Conservation (phyloP, 2,329 filamentous ascomycete genomes). For the Ceratocystis smalleyi region DNA sequence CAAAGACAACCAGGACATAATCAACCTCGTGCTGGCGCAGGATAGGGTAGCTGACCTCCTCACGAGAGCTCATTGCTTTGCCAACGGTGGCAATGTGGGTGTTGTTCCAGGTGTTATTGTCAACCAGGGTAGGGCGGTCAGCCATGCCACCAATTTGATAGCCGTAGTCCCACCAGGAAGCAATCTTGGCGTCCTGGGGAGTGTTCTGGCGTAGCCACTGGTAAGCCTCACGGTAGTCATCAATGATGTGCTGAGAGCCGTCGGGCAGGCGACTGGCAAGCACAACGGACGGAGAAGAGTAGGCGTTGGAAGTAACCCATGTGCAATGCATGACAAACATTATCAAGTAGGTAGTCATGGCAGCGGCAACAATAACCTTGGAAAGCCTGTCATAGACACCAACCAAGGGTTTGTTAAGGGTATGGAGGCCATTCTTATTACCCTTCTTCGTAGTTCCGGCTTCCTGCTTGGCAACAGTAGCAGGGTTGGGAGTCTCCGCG, state of each 20-base stretch:
- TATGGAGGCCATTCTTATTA: constrained; percentile 44
- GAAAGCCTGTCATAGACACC: constrained; percentile 72
- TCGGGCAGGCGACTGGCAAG: constrained; percentile 84
- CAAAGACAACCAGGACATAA: constrained; percentile 95
- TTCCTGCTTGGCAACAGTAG: constrained; percentile 31
- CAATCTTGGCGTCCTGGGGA: constrained; percentile 84
- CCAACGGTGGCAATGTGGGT: constrained; percentile 98
- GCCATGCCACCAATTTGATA: constrained; percentile 99
- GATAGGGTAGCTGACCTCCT: constrained; percentile 97
- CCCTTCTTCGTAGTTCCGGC: constrained; percentile 43
- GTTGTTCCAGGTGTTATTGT: constrained; percentile 99
- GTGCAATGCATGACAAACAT: constrained; percentile 96
- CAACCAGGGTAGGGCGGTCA: constrained; percentile 86
- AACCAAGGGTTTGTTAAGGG: constrained; percentile 55
- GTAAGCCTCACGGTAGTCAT: constrained; percentile 97
- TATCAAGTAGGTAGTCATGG: constrained; percentile 64
- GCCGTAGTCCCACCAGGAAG: constrained; percentile 99
- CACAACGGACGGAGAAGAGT: constrained; percentile 94
- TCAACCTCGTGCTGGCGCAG: constrained; percentile 98
- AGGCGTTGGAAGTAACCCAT: constrained; percentile 98
- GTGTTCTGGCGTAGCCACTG: constrained; percentile 99
- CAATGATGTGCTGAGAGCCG: constrained; percentile 94
- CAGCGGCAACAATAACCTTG: constrained; percentile 59
- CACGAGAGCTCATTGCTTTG: constrained; percentile 94
- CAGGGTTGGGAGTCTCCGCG: constrained; percentile 40